Conservation (phyloP, 2,329 filamentous ascomycete genomes). For the Alternaria alternata region DNA sequence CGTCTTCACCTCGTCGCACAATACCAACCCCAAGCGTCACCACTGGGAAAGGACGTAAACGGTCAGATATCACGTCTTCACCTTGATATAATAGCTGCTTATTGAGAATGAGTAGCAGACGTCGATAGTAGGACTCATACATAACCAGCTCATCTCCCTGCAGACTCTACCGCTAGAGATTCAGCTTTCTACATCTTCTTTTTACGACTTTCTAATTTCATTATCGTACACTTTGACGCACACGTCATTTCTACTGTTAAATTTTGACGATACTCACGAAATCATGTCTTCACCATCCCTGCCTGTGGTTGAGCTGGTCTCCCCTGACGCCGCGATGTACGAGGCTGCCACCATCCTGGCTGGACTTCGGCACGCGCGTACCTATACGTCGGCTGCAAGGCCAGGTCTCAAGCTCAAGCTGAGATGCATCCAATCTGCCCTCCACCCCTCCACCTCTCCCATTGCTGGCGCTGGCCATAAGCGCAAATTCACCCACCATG, state of each 20-base stretch:
- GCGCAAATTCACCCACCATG: constrained; percentile 1
- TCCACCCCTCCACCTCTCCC: neutral
- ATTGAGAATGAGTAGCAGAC: neutral
- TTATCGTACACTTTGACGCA: neutral
- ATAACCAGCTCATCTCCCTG: neutral
- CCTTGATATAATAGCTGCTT: constrained; percentile 1
- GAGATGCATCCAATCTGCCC: constrained; percentile 15
- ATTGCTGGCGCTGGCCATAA: neutral
- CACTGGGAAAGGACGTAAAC: neutral
- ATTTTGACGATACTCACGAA: neutral
- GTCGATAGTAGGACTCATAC: neutral
- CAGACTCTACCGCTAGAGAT: neutral
- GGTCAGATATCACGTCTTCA: neutral
- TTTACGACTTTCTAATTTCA: neutral
- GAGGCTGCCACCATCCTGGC: neutral
- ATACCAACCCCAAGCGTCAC: neutral
- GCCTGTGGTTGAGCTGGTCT: neutral
- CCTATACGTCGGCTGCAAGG: neutral
- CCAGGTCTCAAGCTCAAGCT: constrained; percentile 22
- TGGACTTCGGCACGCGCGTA: neutral
- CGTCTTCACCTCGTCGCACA: neutral
- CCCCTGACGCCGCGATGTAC: neutral
- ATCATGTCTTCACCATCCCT: neutral
- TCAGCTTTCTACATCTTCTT: neutral
- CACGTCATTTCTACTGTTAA: neutral